These are phyloP conservation scores for Lactarius deliciosus DNA, from an alignment of 768 basidiomycete species.

Conservation along the genomic window DNA sequence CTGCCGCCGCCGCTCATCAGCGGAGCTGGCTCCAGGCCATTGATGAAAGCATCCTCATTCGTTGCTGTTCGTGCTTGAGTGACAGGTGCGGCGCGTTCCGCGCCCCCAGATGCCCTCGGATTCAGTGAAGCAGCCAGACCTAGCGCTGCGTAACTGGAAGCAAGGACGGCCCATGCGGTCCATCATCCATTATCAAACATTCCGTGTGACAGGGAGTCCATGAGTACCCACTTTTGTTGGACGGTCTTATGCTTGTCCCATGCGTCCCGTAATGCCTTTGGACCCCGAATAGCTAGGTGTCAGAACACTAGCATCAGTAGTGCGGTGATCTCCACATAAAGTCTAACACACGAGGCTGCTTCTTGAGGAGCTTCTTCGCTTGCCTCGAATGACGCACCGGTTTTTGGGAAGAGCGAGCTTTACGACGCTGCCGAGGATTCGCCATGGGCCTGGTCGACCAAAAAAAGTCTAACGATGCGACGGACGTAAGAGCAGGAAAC, in stretches of 20 bases:
- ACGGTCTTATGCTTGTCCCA: conserved; percentile 91
- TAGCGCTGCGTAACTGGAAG: conserved; percentile 66
- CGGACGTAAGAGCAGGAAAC: conserved; percentile 18
- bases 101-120: conserved; percentile 66
- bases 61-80: conserved; percentile 25
- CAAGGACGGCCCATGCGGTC: conserved; percentile 22
- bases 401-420: conserved; percentile 76
- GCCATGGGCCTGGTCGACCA: conserved; percentile 56
- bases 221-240: conserved; percentile 76
- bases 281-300: conserved; percentile 69
- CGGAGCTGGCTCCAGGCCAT: neutral
- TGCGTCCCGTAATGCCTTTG: conserved; percentile 73
- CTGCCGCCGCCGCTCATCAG: conserved; percentile 5
- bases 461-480: conserved; percentile 13
- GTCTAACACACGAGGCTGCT: conserved; percentile 63
- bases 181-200: conserved; percentile 24
- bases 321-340: conserved; percentile 23
- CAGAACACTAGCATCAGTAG: conserved; percentile 22
- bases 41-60: conserved; percentile 22
- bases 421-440: conserved; percentile 91
- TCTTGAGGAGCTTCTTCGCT: conserved; percentile 74
- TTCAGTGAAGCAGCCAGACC: conserved; percentile 71
- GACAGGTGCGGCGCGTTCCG: conserved; percentile 44
- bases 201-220: conserved; percentile 16
- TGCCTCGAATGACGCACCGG: conserved; percentile 71